Conservation (phyloP, 2,329 filamentous ascomycete species). For the Colletotrichum sp. region DNA sequence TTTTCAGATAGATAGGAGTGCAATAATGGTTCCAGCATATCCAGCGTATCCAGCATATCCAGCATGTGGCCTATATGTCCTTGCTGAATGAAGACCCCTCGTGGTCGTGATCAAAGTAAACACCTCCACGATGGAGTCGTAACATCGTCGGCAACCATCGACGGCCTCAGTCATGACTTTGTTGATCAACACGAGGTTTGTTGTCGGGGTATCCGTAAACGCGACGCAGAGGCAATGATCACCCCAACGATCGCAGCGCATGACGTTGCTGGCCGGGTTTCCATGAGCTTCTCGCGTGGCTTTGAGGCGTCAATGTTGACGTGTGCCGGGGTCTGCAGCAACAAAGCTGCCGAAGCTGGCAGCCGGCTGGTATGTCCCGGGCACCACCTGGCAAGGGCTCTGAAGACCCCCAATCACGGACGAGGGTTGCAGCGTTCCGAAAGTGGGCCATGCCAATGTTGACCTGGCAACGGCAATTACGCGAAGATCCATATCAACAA, state of each 20-base stretch:
- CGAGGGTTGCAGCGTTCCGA: constrained; percentile 16
- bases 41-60: not conserved
- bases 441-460: not conserved
- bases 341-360: not conserved
- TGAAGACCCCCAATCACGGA: not conserved
- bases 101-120: not conserved
- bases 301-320: not conserved
- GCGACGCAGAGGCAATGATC: not conserved
- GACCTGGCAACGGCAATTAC: constrained; percentile 17
- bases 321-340: not conserved
- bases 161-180: not conserved
- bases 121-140: not conserved
- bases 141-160: not conserved
- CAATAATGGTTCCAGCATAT: not conserved
- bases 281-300: not conserved
- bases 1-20: not conserved
- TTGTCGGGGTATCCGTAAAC: not conserved
- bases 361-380: not conserved
- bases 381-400: not conserved
- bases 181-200: not conserved
- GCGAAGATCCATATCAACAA: constrained; percentile 23
- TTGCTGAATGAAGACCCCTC: not conserved
- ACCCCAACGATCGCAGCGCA: not conserved
- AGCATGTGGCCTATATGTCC: not conserved
- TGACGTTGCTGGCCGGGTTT: constrained; percentile 2